Percentiles rank a stretch among this genome's conserved stretches.
Conservation (phyloP, 805 yeast genomes). For the Nadsonia fulvescens region DNA sequence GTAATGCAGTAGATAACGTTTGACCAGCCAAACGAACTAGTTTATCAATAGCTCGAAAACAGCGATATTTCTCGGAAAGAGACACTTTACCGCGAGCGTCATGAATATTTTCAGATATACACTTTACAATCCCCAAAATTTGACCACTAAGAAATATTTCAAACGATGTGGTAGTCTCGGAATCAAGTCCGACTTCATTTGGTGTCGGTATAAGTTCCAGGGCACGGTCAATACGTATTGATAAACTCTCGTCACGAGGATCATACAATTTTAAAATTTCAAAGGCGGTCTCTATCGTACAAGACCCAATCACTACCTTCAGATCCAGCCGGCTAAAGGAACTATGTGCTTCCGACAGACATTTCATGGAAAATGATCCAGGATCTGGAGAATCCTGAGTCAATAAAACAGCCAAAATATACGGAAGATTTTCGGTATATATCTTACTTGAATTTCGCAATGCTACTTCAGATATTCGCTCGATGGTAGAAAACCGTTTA, state of each 20-base stretch:
- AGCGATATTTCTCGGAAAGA: constrained; percentile 48
- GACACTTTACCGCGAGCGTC: constrained; percentile 57
- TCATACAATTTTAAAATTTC: constrained; percentile 26
- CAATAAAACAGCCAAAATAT: constrained; percentile 40
- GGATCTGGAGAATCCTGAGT: constrained; percentile 32
- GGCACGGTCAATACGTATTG: too few species aligned
- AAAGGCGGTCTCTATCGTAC: constrained; percentile 11
- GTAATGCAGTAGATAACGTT: constrained; percentile 47
- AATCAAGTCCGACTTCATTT: constrained; percentile 4
- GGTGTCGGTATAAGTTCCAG: too few species aligned
- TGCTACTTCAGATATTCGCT: constrained; percentile 39
- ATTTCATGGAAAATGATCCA: constrained; percentile 30
- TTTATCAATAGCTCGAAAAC: constrained; percentile 57
- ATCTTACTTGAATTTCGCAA: constrained; percentile 26
- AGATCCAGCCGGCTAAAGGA: constrained; percentile 21
- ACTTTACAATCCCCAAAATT: constrained; percentile 22
- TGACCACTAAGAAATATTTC: constrained; percentile 6
- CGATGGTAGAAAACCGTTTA: constrained; percentile 41
- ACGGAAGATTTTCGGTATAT: constrained; percentile 29
- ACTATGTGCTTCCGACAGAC: constrained; percentile 35
- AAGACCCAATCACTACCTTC: constrained; percentile 15
- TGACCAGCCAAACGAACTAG: constrained; percentile 36
- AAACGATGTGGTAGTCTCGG: constrained; percentile 6
- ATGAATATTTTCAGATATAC: constrained; percentile 63
- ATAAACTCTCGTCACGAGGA: constrained; percentile 12